Evolutionary conservation across 1,139 yeast genomes (phyloP).

Genomic region (Suhomyces terraborum): DNA sequence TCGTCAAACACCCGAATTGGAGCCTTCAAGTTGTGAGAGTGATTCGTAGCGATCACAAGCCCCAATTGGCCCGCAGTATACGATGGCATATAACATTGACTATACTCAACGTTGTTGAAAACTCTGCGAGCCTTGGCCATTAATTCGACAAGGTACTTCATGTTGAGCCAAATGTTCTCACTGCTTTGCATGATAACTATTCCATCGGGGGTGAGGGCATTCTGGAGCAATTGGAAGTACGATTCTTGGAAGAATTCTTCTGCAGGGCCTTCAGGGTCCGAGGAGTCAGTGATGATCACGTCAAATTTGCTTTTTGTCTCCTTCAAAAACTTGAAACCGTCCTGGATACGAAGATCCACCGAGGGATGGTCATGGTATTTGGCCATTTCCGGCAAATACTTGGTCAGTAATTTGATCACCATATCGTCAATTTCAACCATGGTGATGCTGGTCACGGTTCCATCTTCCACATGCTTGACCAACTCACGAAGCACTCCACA

Average conservation of each 20-base stretch:
- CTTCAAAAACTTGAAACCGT: constrained; percentile 81
- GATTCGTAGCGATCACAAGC: constrained; percentile 76
- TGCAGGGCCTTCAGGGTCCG: constrained; percentile 99
- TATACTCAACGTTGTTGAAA: constrained; percentile 77
- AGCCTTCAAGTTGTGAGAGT: constrained; percentile 49
- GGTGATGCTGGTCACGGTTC: constrained; percentile 65
- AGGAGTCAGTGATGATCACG: constrained; percentile 90
- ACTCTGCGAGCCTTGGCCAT: constrained; percentile 63
- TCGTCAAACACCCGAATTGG: constrained; percentile 54
- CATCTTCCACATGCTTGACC: constrained; percentile 62
- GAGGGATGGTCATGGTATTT: constrained; percentile 68
- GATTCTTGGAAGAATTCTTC: constrained; percentile 84
- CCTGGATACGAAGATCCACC: constrained; percentile 75
- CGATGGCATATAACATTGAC: constrained; percentile 90
- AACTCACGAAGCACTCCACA: constrained; percentile 90
- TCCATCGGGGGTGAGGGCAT: constrained; percentile 68
- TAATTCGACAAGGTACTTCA: constrained; percentile 63
- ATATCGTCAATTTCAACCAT: constrained; percentile 90
- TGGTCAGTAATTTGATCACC: constrained; percentile 73
- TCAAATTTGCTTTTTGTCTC: constrained; percentile 56
- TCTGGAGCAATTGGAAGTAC: constrained; percentile 71
- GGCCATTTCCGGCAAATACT: constrained; percentile 83
- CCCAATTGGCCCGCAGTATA: constrained; percentile 98
- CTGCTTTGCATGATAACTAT: constrained; percentile 89
- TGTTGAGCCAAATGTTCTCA: constrained; percentile 90